A percentile compares a stretch with the other conserved stretches of the same genome.
Evolutionary conservation across 495 filamentous ascomycete genomes (phyloP).

Genomic region (Lophium mytilinum): DNA sequence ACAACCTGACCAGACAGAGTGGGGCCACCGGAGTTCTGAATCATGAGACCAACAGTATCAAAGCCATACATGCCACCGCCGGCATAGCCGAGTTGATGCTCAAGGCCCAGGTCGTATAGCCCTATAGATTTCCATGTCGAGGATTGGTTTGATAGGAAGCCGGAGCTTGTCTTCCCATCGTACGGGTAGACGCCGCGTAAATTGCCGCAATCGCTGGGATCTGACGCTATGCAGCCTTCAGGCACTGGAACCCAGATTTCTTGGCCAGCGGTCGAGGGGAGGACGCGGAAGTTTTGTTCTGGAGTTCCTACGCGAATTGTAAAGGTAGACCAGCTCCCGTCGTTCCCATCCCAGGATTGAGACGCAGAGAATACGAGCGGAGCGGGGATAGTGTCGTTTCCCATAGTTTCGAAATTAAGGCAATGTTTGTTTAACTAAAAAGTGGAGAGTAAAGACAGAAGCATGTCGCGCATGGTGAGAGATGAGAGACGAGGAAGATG

Average conservation of each 20-base stretch:
- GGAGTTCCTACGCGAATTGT: constrained; percentile 13
- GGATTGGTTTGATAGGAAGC: constrained; percentile 6
- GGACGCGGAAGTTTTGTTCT: constrained; percentile 10
- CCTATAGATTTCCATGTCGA: constrained; percentile 12
- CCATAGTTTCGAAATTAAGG: neutral
- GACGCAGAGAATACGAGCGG: constrained; percentile 10
- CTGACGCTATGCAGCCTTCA: constrained; percentile 4
- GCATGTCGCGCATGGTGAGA: too few relatives aligned
- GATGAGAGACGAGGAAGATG: too few relatives aligned
- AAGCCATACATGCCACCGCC: constrained; percentile 14
- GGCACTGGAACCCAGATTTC: constrained; percentile 6
- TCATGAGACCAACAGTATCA: constrained; percentile 9
- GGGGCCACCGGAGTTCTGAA: constrained; percentile 4
- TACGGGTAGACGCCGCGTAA: constrained; percentile 10
- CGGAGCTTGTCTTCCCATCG: neutral
- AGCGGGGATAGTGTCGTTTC: neutral
- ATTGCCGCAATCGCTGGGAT: constrained; percentile 6
- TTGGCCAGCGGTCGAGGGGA: neutral
- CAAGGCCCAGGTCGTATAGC: constrained; percentile 1
- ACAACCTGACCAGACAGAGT: constrained; percentile 1
- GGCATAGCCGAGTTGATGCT: constrained; percentile 3
- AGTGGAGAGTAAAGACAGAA: too few relatives aligned
- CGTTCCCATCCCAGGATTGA: constrained; percentile 15
- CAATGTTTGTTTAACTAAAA: too few relatives aligned
- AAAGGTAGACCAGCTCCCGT: constrained; percentile 17